phyloP scores from a whole-genome alignment of 163 green algal genomes.

The Volvox carteri region DNA sequence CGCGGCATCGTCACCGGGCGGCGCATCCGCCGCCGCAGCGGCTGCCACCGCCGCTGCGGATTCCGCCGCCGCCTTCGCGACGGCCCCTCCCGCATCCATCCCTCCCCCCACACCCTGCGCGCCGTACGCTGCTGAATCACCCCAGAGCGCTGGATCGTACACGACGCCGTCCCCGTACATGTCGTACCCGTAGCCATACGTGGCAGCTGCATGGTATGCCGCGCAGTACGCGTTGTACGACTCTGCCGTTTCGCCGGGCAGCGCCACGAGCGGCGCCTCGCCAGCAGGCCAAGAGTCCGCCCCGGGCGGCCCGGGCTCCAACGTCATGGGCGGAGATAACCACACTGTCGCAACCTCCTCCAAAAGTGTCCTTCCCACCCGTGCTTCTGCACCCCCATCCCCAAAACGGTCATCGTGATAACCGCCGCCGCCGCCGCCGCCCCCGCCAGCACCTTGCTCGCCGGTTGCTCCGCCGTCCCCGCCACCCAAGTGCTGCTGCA shows the following conservation, averaged over 20 bases:
- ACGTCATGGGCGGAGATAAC: constrained; percentile 23
- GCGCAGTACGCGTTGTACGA: constrained; percentile 29
- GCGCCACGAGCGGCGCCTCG: background rate
- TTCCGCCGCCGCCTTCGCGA: background rate
- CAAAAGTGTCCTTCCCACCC: background rate
- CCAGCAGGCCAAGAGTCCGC: background rate
- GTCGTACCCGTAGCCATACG: constrained; percentile 40
- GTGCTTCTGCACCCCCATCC: background rate
- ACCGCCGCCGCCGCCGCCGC: background rate
- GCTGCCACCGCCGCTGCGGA: background rate
- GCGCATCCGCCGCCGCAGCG: background rate
- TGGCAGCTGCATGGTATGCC: constrained; percentile 8
- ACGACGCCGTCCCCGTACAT: constrained; percentile 44
- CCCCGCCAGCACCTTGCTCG: background rate
- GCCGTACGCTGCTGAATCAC: background rate
- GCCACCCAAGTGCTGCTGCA: background rate
- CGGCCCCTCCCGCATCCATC: background rate
- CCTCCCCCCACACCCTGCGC: background rate
- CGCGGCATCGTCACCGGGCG: constrained; percentile 32
- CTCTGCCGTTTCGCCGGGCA: constrained; percentile 33
- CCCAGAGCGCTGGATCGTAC: constrained; percentile 28
- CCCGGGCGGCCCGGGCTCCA: constrained; percentile 26
- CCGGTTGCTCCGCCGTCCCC: too few relatives aligned
- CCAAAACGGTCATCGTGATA: background rate
- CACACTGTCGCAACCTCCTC: constrained; percentile 29